Conservation (phyloP, 2,329 filamentous ascomycete genomes). For the Diaporthe vaccinii region DNA sequence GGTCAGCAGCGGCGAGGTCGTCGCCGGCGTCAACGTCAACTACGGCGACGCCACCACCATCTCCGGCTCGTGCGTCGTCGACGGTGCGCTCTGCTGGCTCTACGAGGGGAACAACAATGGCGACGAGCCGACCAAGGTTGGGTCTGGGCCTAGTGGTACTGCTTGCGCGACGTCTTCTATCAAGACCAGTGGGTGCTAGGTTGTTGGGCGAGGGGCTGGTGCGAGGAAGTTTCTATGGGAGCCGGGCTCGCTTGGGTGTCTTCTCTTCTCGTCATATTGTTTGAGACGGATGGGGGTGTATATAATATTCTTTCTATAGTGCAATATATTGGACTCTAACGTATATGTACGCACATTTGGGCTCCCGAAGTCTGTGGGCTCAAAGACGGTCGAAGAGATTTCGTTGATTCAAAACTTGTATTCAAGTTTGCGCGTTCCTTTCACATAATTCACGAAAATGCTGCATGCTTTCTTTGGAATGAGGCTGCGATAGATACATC, state of each 20-base stretch:
- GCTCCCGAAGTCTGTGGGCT: not conserved
- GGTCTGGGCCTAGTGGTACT: constrained; percentile 42
- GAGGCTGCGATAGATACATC: not conserved
- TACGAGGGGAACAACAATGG: constrained; percentile 44
- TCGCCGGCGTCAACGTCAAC: constrained; percentile 63
- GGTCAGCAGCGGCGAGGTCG: constrained; percentile 54
- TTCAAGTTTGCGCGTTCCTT: not conserved
- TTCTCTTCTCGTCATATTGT: not conserved
- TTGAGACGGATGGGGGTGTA: not conserved
- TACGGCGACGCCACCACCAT: constrained; percentile 54
- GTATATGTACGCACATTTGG: not conserved
- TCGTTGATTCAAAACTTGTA: not conserved
- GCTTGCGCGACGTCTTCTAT: constrained; percentile 42
- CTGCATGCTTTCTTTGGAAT: too few relatives aligned
- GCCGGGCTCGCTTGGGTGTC: too few relatives aligned
- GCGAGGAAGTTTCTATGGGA: not conserved
- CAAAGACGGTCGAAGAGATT: not conserved
- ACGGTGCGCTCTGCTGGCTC: constrained; percentile 39
- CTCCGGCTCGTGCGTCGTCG: constrained; percentile 43
- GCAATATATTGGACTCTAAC: not conserved
- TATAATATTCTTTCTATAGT: not conserved
- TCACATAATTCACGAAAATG: not conserved
- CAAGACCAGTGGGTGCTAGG: constrained; percentile 46
- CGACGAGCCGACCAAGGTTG: constrained; percentile 46
- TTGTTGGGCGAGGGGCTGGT: not conserved